These are phyloP conservation scores for Scheffersomyces amazonensis DNA, from an alignment of 805 yeast genomes.

Conservation along the genomic window DNA sequence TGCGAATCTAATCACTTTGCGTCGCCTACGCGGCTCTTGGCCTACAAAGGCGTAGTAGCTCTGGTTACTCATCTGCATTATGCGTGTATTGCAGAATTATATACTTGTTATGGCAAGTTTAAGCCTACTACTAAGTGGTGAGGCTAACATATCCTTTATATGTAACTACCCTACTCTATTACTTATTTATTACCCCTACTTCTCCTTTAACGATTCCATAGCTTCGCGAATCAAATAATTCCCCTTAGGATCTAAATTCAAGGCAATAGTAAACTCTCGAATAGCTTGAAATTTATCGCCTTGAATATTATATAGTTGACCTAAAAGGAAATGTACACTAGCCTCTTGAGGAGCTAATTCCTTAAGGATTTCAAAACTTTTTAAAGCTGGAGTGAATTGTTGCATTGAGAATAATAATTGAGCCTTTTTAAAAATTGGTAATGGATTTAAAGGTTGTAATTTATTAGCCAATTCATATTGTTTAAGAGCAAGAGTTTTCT, in stretches of 20 bases:
- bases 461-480: slow-evolving; percentile 83
- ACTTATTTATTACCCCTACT: slow-evolving; percentile 9
- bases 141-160: background rate
- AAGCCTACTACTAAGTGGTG: too few species aligned
- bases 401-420: slow-evolving; percentile 73
- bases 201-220: slow-evolving; percentile 50
- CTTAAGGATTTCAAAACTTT: slow-evolving; percentile 68
- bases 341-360: slow-evolving; percentile 92
- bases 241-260: slow-evolving; percentile 91
- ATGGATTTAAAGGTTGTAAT: slow-evolving; percentile 79
- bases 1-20: too few species aligned
- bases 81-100: too few species aligned
- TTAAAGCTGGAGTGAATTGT: slow-evolving; percentile 67
- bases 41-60: too few species aligned
- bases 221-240: slow-evolving; percentile 83
- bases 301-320: slow-evolving; percentile 77
- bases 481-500: slow-evolving; percentile 66
- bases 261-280: slow-evolving; percentile 81
- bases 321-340: slow-evolving; percentile 84
- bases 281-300: slow-evolving; percentile 76
- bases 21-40: too few species aligned
- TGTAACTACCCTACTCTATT: too few species aligned
- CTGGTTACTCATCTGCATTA: too few species aligned
- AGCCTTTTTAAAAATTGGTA: slow-evolving; percentile 87
- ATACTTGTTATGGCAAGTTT: too few species aligned